A percentile compares a stretch with the other conserved stretches of the same genome.
Evolutionary conservation across 2,329 filamentous ascomycete species (phyloP).

Genomic region (Sporothrix luriei): DNA sequence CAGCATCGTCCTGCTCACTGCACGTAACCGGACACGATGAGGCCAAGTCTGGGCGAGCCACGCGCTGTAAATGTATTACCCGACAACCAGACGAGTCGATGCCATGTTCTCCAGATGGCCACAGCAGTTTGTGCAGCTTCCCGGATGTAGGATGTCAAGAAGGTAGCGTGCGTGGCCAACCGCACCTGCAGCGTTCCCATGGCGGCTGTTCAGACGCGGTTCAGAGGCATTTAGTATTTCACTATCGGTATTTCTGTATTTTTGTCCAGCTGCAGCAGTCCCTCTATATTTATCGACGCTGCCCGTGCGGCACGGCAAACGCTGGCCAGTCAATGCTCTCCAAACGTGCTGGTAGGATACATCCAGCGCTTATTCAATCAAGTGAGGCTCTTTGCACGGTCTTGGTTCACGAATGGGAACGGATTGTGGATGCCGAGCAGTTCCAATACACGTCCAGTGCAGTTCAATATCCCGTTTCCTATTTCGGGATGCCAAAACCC

Average conservation of each 20-base stretch:
- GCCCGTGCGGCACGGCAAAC: constrained; percentile 2
- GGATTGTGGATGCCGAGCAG: background rate
- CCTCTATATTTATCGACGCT: background rate
- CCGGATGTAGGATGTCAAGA: too few species aligned
- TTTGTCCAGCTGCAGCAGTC: background rate
- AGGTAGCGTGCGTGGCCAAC: background rate
- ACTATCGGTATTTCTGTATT: background rate
- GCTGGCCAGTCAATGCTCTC: constrained; percentile 5
- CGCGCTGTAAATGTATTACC: background rate
- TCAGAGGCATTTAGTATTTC: too few species aligned
- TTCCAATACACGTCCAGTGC: background rate
- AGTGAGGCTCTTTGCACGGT: background rate
- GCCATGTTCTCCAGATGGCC: constrained; percentile 5
- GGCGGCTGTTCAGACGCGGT: constrained; percentile 18
- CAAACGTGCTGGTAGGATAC: background rate
- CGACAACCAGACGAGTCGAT: constrained; percentile 15
- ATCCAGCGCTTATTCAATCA: constrained; percentile 11
- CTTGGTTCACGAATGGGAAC: background rate
- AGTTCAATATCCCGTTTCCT: constrained; percentile 2
- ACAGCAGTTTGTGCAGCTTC: background rate
- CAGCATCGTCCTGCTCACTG: constrained; percentile 2
- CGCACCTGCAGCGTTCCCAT: background rate
- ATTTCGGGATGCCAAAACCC: background rate
- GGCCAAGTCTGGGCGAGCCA: background rate
- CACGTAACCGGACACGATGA: constrained; percentile 2